Percentiles rank a stretch among this genome's conserved stretches.
Conservation (phyloP, 1,284 basidiomycete species). For the Trichosporon ovoides region DNA sequence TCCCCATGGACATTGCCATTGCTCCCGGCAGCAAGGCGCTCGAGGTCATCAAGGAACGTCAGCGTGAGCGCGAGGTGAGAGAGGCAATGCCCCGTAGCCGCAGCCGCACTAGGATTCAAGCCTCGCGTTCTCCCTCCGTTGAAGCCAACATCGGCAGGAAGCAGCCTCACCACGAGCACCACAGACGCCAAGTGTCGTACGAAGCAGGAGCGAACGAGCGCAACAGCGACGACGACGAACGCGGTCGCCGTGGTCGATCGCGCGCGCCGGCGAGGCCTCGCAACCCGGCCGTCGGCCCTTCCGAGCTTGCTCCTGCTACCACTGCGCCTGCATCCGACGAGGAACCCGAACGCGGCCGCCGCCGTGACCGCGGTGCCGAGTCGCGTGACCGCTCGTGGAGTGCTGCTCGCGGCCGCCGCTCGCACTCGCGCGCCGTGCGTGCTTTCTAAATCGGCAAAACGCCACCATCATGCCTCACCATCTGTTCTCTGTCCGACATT, state of each 20-base stretch:
- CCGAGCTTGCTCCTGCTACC: not conserved
- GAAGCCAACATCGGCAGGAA: not conserved
- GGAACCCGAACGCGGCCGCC: slow-evolving; percentile 16
- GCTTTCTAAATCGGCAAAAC: slow-evolving; percentile 4
- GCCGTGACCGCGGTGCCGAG: slow-evolving; percentile 18
- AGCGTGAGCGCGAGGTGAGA: slow-evolving; percentile 24
- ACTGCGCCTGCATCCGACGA: slow-evolving; percentile 1
- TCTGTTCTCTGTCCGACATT: not conserved
- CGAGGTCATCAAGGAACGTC: slow-evolving; percentile 20
- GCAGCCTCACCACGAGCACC: not conserved
- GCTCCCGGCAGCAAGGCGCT: slow-evolving; percentile 22
- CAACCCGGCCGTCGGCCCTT: not conserved
- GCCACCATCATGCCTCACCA: not conserved
- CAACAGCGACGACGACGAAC: not conserved
- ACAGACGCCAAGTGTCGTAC: slow-evolving; percentile 14
- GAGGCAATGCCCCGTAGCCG: slow-evolving; percentile 16
- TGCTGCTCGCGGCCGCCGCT: slow-evolving; percentile 13
- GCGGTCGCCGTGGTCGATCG: slow-evolving; percentile 9
- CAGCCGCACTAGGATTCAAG: slow-evolving; percentile 8
- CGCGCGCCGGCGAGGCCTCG: slow-evolving; percentile 2
- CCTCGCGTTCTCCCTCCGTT: slow-evolving; percentile 13
- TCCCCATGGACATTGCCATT: slow-evolving; percentile 44
- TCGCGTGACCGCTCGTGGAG: slow-evolving; percentile 20
- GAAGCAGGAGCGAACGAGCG: slow-evolving; percentile 26
- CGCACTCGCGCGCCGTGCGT: slow-evolving; percentile 12